These are phyloP conservation scores for Saccharomycopsis crataegensis DNA, from an alignment of 1,139 yeast genomes.

Conservation along the genomic window DNA sequence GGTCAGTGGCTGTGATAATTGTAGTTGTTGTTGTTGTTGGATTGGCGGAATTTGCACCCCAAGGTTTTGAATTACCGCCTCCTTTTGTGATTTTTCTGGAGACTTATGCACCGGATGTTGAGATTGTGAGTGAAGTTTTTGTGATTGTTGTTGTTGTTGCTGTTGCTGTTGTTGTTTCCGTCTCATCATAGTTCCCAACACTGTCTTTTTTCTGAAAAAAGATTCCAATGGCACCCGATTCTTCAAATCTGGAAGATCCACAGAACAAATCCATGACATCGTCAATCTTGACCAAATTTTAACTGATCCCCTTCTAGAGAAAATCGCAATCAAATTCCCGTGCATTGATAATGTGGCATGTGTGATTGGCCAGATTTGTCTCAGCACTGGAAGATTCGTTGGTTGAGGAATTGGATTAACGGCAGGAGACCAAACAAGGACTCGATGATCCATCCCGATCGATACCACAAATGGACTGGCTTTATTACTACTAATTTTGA, in stretches of 20 bases:
- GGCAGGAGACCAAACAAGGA: conserved; percentile 70
- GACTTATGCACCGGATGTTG: neutral
- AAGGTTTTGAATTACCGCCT: neutral
- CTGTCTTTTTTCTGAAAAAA: conserved; percentile 47
- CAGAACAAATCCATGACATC: conserved; percentile 49
- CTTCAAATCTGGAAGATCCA: conserved; percentile 28
- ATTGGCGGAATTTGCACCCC: no score
- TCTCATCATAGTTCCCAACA: conserved; percentile 5
- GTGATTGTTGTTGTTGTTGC: neutral
- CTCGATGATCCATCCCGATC: conserved; percentile 64
- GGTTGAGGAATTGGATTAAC: conserved; percentile 38
- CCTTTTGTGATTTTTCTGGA: neutral
- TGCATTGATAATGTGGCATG: conserved; percentile 52
- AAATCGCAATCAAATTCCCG: conserved; percentile 52
- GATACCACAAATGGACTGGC: conserved; percentile 57
- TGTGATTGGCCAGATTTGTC: conserved; percentile 62
- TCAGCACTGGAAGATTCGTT: conserved; percentile 35
- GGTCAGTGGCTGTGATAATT: neutral
- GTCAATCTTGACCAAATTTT: conserved; percentile 53
- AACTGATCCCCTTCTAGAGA: conserved; percentile 43
- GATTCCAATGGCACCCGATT: conserved; percentile 42
- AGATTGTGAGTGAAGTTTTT: neutral
- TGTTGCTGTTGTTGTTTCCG: neutral
- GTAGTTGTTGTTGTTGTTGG: neutral
- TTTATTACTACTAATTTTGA: conserved; percentile 48